These are phyloP conservation scores for Metschnikowia chrysomelidarum DNA, from an alignment of 805 yeast species.

Conservation along the genomic window DNA sequence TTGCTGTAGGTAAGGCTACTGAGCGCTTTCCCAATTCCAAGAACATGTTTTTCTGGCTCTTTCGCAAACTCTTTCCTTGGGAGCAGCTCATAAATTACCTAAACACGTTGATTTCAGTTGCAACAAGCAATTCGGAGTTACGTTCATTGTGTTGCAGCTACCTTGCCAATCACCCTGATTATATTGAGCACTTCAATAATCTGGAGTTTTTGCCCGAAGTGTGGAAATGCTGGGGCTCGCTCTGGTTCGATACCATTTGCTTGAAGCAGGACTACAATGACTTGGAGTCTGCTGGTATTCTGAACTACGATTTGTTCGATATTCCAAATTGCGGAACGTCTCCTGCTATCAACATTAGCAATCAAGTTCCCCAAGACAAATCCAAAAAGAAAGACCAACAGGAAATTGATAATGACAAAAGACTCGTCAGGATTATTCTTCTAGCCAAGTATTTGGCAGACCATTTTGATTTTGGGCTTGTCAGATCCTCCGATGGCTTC, in stretches of 20 bases:
- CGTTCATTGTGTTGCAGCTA: slow-evolving; percentile 23
- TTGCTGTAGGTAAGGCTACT: slow-evolving; percentile 59
- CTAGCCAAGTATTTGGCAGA: slow-evolving; percentile 53
- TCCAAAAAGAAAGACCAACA: slow-evolving; percentile 22
- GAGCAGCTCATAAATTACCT: slow-evolving; percentile 59
- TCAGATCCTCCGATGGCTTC: slow-evolving; percentile 46
- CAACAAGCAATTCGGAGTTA: slow-evolving; percentile 26
- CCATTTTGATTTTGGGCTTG: slow-evolving; percentile 52
- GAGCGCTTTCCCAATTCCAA: slow-evolving; percentile 44
- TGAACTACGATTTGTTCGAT: slow-evolving; percentile 54
- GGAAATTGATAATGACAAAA: slow-evolving; percentile 46
- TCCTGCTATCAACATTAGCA: slow-evolving; percentile 25
- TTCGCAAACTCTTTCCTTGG: slow-evolving; percentile 67
- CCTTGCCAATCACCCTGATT: slow-evolving; percentile 29
- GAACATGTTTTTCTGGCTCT: slow-evolving; percentile 48
- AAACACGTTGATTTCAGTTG: slow-evolving; percentile 50
- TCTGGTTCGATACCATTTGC: slow-evolving; percentile 68
- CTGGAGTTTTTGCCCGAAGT: slow-evolving; percentile 70
- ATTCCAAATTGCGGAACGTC: slow-evolving; percentile 61
- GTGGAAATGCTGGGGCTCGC: slow-evolving; percentile 83
- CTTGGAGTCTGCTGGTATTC: slow-evolving; percentile 55
- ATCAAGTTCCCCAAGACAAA: slow-evolving; percentile 27
- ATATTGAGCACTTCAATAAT: slow-evolving; percentile 50
- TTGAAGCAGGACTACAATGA: slow-evolving; percentile 53
- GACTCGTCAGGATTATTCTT: slow-evolving; percentile 51